Evolutionary conservation across 805 yeast genomes (phyloP).

Genomic region (Candida peoriensis): DNA sequence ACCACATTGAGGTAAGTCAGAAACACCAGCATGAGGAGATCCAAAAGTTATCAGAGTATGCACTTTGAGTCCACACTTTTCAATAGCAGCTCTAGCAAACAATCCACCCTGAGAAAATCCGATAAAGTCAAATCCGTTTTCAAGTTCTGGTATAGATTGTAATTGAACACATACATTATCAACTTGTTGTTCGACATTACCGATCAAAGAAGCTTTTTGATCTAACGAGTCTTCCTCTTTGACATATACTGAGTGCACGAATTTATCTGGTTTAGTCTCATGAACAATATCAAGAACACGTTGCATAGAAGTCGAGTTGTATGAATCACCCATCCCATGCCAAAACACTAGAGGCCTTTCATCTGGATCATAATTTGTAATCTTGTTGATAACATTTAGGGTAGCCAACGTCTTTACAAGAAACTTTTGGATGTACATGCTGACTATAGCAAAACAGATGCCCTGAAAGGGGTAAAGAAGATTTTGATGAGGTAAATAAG

Average conservation of each 20-base stretch:
- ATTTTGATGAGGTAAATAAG: not conserved
- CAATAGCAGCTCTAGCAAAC: slow-evolving; percentile 63
- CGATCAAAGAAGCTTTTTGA: slow-evolving; percentile 50
- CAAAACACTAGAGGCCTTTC: slow-evolving; percentile 58
- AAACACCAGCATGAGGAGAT: slow-evolving; percentile 74
- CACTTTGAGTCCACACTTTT: slow-evolving; percentile 46
- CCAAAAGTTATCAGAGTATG: slow-evolving; percentile 67
- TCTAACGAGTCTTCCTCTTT: slow-evolving; percentile 47
- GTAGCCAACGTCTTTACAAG: slow-evolving; percentile 16
- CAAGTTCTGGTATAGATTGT: slow-evolving; percentile 37
- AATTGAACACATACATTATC: slow-evolving; percentile 52
- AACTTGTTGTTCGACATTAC: slow-evolving; percentile 53
- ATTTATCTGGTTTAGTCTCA: slow-evolving; percentile 42
- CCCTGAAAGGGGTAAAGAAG: not conserved
- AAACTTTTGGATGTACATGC: slow-evolving; percentile 16
- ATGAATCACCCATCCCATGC: slow-evolving; percentile 84
- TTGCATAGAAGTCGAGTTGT: slow-evolving; percentile 54
- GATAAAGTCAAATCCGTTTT: slow-evolving; percentile 60
- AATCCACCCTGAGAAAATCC: slow-evolving; percentile 86
- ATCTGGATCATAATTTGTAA: slow-evolving; percentile 9
- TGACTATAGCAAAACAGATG: too few relatives aligned
- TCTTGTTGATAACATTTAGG: slow-evolving; percentile 14
- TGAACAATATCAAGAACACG: slow-evolving; percentile 39
- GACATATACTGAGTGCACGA: slow-evolving; percentile 49
- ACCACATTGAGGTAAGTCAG: slow-evolving; percentile 59